Evolutionary conservation across 352 stramenopile genomes (phyloP).

Genomic region (Phytophthora hibernalis): DNA sequence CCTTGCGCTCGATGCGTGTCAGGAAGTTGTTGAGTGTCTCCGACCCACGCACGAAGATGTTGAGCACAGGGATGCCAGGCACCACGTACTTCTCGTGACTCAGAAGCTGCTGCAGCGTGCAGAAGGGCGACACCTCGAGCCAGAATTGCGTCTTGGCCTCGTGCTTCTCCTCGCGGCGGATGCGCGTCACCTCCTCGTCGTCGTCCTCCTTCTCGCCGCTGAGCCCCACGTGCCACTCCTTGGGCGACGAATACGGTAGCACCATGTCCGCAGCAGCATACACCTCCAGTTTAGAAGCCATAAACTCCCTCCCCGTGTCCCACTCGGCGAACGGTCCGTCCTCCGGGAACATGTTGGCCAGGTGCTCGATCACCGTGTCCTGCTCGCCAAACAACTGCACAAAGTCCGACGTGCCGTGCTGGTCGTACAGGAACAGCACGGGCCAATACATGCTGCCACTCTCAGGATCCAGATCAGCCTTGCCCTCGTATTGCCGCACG

Average conservation of each 20-base stretch:
- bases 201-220: slow-evolving; percentile 77
- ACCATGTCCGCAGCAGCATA: slow-evolving; percentile 81
- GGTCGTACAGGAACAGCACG: slow-evolving; percentile 86
- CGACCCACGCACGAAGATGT: slow-evolving; percentile 84
- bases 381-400: slow-evolving; percentile 83
- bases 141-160: slow-evolving; percentile 81
- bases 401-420: slow-evolving; percentile 88
- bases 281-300: slow-evolving; percentile 77
- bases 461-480: slow-evolving; percentile 73
- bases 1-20: slow-evolving; percentile 65
- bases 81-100: slow-evolving; percentile 83
- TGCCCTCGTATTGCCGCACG: slow-evolving; percentile 84
- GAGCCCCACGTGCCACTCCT: slow-evolving; percentile 86
- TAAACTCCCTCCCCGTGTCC: slow-evolving; percentile 75
- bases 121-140: slow-evolving; percentile 85
- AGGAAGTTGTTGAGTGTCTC: slow-evolving; percentile 70
- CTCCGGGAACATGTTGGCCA: slow-evolving; percentile 92
- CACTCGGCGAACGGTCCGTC: slow-evolving; percentile 85
- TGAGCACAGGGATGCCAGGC: slow-evolving; percentile 82
- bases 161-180: slow-evolving; percentile 75
- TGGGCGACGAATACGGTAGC: slow-evolving; percentile 59
- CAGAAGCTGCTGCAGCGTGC: slow-evolving; percentile 74
- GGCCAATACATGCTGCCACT: slow-evolving; percentile 78
- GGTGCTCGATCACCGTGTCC: slow-evolving; percentile 83
- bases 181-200: slow-evolving; percentile 62